Evolutionary conservation across 2,329 filamentous ascomycete genomes (phyloP).

Genomic region (Gyromitra esculenta): DNA sequence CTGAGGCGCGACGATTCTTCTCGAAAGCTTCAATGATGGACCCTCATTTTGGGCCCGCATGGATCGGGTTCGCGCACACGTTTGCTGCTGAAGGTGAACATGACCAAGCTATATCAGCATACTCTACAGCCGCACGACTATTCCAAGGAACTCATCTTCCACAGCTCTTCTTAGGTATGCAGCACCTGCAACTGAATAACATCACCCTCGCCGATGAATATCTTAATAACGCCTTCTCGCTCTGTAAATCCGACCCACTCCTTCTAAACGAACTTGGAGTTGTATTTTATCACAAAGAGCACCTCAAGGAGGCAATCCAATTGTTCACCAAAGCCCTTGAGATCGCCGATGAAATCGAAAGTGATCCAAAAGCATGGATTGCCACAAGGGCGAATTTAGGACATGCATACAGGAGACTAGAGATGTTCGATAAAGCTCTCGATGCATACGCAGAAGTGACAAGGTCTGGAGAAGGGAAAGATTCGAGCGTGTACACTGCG

Average conservation of each 20-base stretch:
- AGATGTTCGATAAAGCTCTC: conserved; percentile 75
- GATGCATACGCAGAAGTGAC: conserved; percentile 87
- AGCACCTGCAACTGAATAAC: conserved; percentile 95
- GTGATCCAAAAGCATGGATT: conserved; percentile 83
- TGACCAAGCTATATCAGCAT: conserved; percentile 96
- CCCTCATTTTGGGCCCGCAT: conserved; percentile 93
- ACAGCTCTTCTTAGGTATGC: conserved; percentile 96
- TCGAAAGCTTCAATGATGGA: conserved; percentile 98
- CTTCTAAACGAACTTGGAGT: conserved; percentile 96
- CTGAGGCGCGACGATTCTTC: conserved; percentile 94
- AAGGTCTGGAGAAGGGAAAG: conserved; percentile 77
- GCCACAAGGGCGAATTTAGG: conserved; percentile 87
- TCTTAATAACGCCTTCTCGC: conserved; percentile 83
- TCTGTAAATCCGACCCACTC: conserved; percentile 85
- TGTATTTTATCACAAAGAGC: conserved; percentile 91
- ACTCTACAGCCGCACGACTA: conserved; percentile 90
- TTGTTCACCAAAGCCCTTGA: conserved; percentile 81
- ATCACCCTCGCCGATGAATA: conserved; percentile 94
- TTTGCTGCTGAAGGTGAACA: conserved; percentile 98
- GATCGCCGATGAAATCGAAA: conserved; percentile 81
- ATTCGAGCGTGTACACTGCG: conserved; percentile 79
- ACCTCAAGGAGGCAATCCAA: conserved; percentile 76
- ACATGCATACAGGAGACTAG: conserved; percentile 81
- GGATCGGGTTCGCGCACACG: conserved; percentile 98
- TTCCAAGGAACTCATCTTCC: conserved; percentile 98